A percentile compares a stretch with the other conserved stretches of the same genome.
These are phyloP conservation scores for Vicia faba DNA, from an alignment of 306 rosid species.

Conservation along the genomic window DNA sequence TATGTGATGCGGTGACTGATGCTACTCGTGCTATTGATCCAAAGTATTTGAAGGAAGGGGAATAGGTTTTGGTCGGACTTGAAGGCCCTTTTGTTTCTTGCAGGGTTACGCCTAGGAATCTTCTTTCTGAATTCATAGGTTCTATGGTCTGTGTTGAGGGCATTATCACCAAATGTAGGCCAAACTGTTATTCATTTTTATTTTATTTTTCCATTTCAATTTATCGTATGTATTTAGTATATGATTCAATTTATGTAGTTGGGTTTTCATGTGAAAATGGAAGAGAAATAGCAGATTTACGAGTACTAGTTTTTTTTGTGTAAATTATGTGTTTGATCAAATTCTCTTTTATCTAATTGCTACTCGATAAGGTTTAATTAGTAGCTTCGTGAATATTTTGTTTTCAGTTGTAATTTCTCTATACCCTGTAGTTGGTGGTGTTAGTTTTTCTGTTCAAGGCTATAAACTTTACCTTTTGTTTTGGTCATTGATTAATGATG, in stretches of 20 bases:
- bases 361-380: no score
- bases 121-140: slow-evolving; percentile 86
- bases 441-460: slow-evolving; percentile 10
- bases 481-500: not conserved
- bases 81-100: slow-evolving; percentile 95
- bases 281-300: not conserved
- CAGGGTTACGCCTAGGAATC: slow-evolving; percentile 82
- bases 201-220: not conserved
- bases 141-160: slow-evolving; percentile 97
- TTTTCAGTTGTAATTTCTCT: not conserved
- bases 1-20: slow-evolving; percentile 87
- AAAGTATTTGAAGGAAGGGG: slow-evolving; percentile 83
- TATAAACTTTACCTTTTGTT: slow-evolving; percentile 15
- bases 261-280: not conserved
- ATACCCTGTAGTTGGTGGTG: not conserved
- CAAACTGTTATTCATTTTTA: not conserved
- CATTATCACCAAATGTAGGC: slow-evolving; percentile 87
- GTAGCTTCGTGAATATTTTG: not conserved
- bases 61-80: slow-evolving; percentile 82
- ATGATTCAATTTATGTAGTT: not conserved
- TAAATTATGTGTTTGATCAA: not conserved
- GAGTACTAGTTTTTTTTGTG: not conserved
- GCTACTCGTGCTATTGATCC: slow-evolving; percentile 69
- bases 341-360: slow-evolving; percentile 5
- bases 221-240: not conserved